Percentiles rank a stretch among this genome's conserved stretches.
These are phyloP conservation scores for Penicillium sp. DNA, from an alignment of 2,329 filamentous ascomycete species.

Conservation along the genomic window DNA sequence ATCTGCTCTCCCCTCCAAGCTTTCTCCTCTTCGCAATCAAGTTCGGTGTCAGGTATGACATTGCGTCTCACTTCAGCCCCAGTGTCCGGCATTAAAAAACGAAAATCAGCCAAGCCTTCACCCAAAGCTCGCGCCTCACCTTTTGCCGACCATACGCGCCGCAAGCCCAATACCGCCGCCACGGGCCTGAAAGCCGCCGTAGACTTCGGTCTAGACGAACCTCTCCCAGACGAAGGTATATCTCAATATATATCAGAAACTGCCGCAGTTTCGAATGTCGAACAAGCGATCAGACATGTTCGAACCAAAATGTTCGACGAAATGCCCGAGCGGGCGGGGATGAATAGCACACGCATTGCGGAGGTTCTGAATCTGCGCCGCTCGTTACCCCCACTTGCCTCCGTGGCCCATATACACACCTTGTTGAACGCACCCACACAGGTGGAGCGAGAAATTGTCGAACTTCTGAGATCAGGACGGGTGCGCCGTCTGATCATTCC, in stretches of 20 bases:
- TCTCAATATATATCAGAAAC: constrained; percentile 52
- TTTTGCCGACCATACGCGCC: constrained; percentile 43
- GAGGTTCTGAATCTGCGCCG: constrained; percentile 59
- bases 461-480: constrained; percentile 52
- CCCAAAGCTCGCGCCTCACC: constrained; percentile 37
- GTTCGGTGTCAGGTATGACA: constrained; percentile 39
- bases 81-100: constrained; percentile 48
- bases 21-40: background rate
- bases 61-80: constrained; percentile 50
- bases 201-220: constrained; percentile 31
- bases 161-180: constrained; percentile 38
- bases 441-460: constrained; percentile 61
- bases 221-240: constrained; percentile 54
- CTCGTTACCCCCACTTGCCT: constrained; percentile 59
- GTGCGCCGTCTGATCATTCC: constrained; percentile 59
- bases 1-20: background rate
- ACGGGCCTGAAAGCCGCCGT: constrained; percentile 25
- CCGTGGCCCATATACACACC: constrained; percentile 62
- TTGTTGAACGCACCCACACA: constrained; percentile 56
- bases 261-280: constrained; percentile 49
- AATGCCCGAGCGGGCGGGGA: constrained; percentile 58
- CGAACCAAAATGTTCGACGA: constrained; percentile 56
- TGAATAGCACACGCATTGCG: constrained; percentile 63
- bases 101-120: constrained; percentile 25
- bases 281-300: constrained; percentile 56